Base-by-base conservation (phyloP, 257 asterid species). In the Nicotiana knightiana region DNA sequence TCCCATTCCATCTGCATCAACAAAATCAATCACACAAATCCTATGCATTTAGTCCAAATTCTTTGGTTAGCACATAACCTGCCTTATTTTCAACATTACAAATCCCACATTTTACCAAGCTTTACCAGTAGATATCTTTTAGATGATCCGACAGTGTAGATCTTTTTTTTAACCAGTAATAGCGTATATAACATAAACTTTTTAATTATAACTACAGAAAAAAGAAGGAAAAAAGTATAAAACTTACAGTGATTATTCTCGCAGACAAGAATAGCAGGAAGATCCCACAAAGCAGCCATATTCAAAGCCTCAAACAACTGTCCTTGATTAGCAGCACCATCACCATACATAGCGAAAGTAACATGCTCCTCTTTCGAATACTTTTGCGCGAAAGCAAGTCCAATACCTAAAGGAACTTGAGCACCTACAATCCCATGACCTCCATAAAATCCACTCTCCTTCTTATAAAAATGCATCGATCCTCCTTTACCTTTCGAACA, bases 371-470 rank as follows among this genome's bases (percentile, higher is more conserved):
- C 99, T 81, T 94, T 96, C 35, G 51, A 90, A 43, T 96, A 96
- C 92, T 96, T 96, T 94, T 93, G 98, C 16, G 93, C 97, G 81
- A 96, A 93, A 26, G 99, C 92, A 88, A 96, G 80, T 35, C 99
- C 99, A 83, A 90, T 86, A 1, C 99, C 99, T 81, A 96, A 86
- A 1, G 99, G 98, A 63, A 96, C 88, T 87, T 96, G 99, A 1
- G 98, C 99, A 30, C 99, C 99, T 2, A 96, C 99, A 53, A 96
- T 96, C 62, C 98, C 99, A 76, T 96, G 99, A 3, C 99, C 99
- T 10, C 99, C 99, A 51, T 90, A 96, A 85, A 96, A 96, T 32
- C 96, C 97, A 10, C 81, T 88, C 7, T 92, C 97, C 91, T 94
- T 96, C 90, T 91, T 93, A 66, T 96, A 94, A 48, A 96, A 93